Evolutionary conservation across 345 rosid genomes (phyloP).

Genomic region (Erysimum cheiranthoides): DNA sequence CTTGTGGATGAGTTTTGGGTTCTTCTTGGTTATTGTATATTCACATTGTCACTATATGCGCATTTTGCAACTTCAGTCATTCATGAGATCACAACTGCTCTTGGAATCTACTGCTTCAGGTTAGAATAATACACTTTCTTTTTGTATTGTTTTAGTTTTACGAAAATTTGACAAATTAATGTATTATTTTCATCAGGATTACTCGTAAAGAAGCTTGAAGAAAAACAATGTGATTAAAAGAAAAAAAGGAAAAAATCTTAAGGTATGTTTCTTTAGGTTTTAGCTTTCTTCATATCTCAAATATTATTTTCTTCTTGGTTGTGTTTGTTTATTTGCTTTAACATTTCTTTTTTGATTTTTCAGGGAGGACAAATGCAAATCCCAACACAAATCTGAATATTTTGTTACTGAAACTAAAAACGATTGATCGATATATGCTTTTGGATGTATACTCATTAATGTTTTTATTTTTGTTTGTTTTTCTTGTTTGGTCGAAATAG

Average conservation of each 20-base stretch:
- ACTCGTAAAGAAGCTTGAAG: conserved; percentile 92
- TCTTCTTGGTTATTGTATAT: conserved; percentile 88
- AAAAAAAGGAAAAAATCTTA: neutral
- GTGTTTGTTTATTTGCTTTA: neutral
- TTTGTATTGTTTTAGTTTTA: neutral
- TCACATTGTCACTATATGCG: conserved; percentile 78
- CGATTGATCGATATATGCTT: conserved; percentile 34
- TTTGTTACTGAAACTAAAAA: conserved; percentile 19
- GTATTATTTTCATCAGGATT: conserved; percentile 54
- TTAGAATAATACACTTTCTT: conserved; percentile 23
- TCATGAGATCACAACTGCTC: conserved; percentile 89
- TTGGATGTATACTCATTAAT: conserved; percentile 39
- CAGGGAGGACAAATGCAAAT: conserved; percentile 42
- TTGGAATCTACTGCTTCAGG: conserved; percentile 99
- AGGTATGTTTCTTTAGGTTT: conserved; percentile 16
- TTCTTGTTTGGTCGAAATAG: conserved; percentile 36
- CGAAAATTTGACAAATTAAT: neutral
- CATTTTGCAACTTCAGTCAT: conserved; percentile 95
- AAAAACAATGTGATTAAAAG: neutral
- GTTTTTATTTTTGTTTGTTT: conserved; percentile 19
- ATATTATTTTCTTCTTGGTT: too few relatives aligned
- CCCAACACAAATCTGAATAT: conserved; percentile 37
- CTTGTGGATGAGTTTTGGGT: conserved; percentile 94
- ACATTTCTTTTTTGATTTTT: neutral
- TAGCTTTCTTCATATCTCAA: conserved; percentile 9